These are phyloP conservation scores for Boletus rubropictus DNA, from an alignment of 768 basidiomycete species.

Conservation along the genomic window DNA sequence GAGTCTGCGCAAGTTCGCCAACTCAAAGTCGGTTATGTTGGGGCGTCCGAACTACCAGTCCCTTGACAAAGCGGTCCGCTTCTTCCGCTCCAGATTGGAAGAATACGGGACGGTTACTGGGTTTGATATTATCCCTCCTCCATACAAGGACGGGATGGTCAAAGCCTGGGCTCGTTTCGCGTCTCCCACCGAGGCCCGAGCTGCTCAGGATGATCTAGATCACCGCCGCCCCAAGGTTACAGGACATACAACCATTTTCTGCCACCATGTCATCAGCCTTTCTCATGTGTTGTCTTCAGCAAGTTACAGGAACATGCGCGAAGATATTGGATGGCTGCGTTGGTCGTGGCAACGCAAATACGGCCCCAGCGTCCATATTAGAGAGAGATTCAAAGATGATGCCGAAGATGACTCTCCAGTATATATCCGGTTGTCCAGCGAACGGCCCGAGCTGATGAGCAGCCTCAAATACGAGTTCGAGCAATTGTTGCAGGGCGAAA, in stretches of 20 bases:
- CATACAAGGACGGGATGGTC: conserved; percentile 44
- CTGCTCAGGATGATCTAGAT: conserved; percentile 45
- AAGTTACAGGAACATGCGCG: conserved; percentile 36
- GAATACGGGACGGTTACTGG: conserved; percentile 33
- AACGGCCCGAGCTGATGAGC: conserved; percentile 45
- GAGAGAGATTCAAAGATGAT: conserved; percentile 16
- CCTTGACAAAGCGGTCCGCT: conserved; percentile 31
- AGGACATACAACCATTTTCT: conserved; percentile 43
- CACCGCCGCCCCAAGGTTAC: conserved; percentile 40
- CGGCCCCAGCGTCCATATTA: conserved; percentile 28
- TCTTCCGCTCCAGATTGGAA: conserved; percentile 35
- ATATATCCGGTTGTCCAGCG: conserved; percentile 45
- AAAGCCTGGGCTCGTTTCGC: conserved; percentile 54
- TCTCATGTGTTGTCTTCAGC: conserved; percentile 37
- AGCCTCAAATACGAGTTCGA: conserved; percentile 57
- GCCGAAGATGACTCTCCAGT: conserved; percentile 19
- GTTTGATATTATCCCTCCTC: conserved; percentile 46
- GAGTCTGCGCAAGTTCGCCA: conserved; percentile 41
- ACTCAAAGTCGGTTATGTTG: conserved; percentile 47
- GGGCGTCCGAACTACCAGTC: conserved; percentile 43
- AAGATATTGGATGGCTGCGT: conserved; percentile 45
- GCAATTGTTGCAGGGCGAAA: conserved; percentile 56
- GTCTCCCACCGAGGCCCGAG: conserved; percentile 45
- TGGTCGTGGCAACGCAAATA: conserved; percentile 30
- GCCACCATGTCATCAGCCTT: conserved; percentile 51